Conservation (phyloP, 306 rosid species). For the Quillaja saponaria region DNA sequence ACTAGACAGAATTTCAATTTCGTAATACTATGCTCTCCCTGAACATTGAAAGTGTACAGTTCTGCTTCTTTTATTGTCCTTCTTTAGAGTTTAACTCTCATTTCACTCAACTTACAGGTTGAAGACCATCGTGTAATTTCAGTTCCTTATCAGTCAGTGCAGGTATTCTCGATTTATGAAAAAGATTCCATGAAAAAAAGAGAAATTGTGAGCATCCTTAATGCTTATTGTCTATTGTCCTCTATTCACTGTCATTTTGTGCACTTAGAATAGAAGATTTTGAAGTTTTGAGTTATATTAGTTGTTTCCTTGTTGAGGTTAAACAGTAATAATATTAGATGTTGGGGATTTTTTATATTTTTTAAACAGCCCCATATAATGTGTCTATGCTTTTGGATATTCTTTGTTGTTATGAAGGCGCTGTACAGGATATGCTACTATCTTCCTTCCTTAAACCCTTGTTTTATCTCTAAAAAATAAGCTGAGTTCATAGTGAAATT, state of each 20-base stretch:
- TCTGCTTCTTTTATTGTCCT: constrained; percentile 15
- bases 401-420: not conserved
- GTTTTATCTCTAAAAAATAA: too few relatives aligned
- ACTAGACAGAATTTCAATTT: constrained; percentile 1
- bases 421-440: too few relatives aligned
- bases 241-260: not conserved
- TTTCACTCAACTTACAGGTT: constrained; percentile 57
- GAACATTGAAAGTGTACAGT: constrained; percentile 5
- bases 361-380: constrained; percentile 17
- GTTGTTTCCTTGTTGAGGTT: constrained; percentile 29
- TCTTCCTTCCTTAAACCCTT: too few relatives aligned
- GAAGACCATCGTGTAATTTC: constrained; percentile 84
- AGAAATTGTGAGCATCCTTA: not conserved
- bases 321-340: constrained; percentile 9
- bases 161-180: constrained; percentile 48
- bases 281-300: constrained; percentile 9
- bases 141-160: constrained; percentile 76
- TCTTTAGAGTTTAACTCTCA: constrained; percentile 29
- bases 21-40: constrained; percentile 11
- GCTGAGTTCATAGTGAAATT: too few relatives aligned
- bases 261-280: not conserved
- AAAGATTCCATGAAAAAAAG: not conserved
- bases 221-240: constrained; percentile 21
- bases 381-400: not conserved
- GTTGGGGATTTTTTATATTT: constrained; percentile 16